phyloP scores from a whole-genome alignment of 805 yeast genomes.

The Saccharomycopsis olivae region DNA sequence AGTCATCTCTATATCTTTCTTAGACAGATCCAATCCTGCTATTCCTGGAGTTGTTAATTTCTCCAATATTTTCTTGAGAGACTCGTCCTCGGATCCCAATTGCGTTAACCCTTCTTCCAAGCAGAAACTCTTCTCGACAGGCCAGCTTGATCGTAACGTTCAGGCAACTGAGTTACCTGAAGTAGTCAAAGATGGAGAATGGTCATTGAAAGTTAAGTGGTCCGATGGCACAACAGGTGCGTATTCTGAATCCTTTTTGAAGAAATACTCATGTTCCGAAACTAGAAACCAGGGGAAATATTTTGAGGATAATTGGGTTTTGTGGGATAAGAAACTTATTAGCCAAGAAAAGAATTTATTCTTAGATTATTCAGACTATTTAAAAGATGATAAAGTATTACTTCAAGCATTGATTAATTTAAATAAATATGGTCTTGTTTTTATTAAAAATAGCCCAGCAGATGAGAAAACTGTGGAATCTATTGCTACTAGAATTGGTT shows the following conservation, averaged over 20 bases:
- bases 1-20: slow-evolving; percentile 15
- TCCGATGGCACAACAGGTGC: slow-evolving; percentile 32
- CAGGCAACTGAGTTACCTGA: slow-evolving; percentile 23
- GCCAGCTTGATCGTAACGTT: slow-evolving; percentile 28
- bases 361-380: slow-evolving; percentile 31
- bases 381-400: slow-evolving; percentile 28
- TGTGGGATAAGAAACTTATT: slow-evolving; percentile 7
- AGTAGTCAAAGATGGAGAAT: slow-evolving; percentile 16
- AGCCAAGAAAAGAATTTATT: slow-evolving; percentile 3
- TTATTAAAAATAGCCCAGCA: slow-evolving; percentile 42
- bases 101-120: slow-evolving; percentile 46
- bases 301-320: slow-evolving; percentile 13
- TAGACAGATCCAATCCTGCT: slow-evolving; percentile 6
- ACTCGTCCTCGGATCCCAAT: slow-evolving; percentile 38
- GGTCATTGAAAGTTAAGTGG: slow-evolving; percentile 36
- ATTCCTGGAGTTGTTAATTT: slow-evolving; percentile 25
- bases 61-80: slow-evolving; percentile 50
- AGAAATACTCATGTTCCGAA: slow-evolving; percentile 29
- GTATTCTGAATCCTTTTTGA: slow-evolving; percentile 39
- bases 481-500: slow-evolving; percentile 50
- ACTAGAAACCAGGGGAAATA: slow-evolving; percentile 22
- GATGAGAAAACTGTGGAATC: slow-evolving; percentile 28
- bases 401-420: slow-evolving; percentile 32
- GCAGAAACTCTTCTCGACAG: slow-evolving; percentile 57
- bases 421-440: slow-evolving; percentile 45